A percentile compares a stretch with the other conserved stretches of the same genome.
Conservation (phyloP, 768 basidiomycete species). For the Phaeotremella skinneri region DNA sequence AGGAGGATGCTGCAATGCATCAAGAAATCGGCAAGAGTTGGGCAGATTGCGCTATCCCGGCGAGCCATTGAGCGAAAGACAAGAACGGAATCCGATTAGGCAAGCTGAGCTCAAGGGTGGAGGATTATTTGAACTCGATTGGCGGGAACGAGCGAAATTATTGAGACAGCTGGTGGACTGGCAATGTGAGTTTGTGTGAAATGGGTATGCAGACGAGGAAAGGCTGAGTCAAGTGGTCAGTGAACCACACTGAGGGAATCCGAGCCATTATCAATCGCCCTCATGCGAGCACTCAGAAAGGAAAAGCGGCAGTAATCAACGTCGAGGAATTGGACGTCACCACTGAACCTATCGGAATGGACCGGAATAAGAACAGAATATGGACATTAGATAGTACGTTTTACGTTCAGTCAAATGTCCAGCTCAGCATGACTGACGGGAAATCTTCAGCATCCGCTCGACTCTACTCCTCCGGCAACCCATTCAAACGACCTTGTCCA, state of each 20-base stretch:
- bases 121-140: conserved; percentile 46
- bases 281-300: conserved; percentile 16
- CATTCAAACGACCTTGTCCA: conserved; percentile 48
- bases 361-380: conserved; percentile 36
- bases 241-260: conserved; percentile 34
- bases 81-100: conserved; percentile 27
- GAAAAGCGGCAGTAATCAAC: conserved; percentile 14
- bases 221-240: conserved; percentile 10
- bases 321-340: conserved; percentile 7
- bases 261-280: conserved; percentile 30
- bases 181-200: conserved; percentile 37
- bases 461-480: conserved; percentile 45
- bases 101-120: conserved; percentile 27
- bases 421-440: conserved; percentile 4
- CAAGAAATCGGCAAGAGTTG: conserved; percentile 22
- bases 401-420: neutral
- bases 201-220: neutral
- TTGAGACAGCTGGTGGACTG: conserved; percentile 46
- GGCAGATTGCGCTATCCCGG: conserved; percentile 35
- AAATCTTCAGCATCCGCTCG: conserved; percentile 27
- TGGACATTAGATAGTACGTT: conserved; percentile 36
- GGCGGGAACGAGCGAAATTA: conserved; percentile 34
- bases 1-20: conserved; percentile 30
- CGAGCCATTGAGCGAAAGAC: conserved; percentile 29
- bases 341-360: conserved; percentile 32